A percentile compares a stretch with the other conserved stretches of the same genome.
Conservation (phyloP, 1,139 yeast genomes). For the Chernovozyma aurita region DNA sequence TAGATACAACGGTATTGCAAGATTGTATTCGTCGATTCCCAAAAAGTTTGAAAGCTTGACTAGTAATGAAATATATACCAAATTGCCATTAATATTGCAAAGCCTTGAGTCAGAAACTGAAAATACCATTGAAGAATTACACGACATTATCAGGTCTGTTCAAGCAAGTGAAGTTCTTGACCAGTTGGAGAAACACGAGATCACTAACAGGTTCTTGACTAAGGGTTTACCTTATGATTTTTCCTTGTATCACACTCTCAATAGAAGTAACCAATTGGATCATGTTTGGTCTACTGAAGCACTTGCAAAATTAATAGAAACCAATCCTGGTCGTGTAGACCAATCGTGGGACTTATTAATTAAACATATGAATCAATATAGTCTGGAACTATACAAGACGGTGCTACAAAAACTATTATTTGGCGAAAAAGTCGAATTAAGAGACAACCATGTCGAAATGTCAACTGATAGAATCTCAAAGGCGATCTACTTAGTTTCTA, state of each 20-base stretch:
- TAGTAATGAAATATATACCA: too few species aligned
- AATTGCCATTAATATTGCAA: too few species aligned
- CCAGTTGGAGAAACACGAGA: too few species aligned
- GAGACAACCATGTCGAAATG: conserved; percentile 4
- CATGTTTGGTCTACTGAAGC: conserved; percentile 14
- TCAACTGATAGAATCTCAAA: not conserved
- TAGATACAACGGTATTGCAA: too few species aligned
- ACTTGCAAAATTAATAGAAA: conserved; percentile 22
- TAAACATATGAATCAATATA: conserved; percentile 16
- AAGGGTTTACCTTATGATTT: conserved; percentile 24
- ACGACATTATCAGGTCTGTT: too few species aligned
- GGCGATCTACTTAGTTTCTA: not conserved
- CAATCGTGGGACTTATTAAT: conserved; percentile 30
- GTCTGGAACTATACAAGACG: not conserved
- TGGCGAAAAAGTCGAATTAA: conserved; percentile 7
- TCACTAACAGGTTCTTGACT: conserved; percentile 13
- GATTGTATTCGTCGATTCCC: too few species aligned
- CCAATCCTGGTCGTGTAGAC: conserved; percentile 41
- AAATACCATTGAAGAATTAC: too few species aligned
- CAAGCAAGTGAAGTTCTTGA: too few species aligned
- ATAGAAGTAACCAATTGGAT: conserved; percentile 11
- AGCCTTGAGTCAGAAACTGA: too few species aligned
- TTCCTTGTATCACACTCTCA: conserved; percentile 26
- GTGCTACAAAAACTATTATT: conserved; percentile 6
- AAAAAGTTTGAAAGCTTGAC: too few species aligned